A percentile compares a stretch with the other conserved stretches of the same genome.
Evolutionary conservation across 2,329 filamentous ascomycete species (phyloP).

Genomic region (Basipetospora chlamydospora): DNA sequence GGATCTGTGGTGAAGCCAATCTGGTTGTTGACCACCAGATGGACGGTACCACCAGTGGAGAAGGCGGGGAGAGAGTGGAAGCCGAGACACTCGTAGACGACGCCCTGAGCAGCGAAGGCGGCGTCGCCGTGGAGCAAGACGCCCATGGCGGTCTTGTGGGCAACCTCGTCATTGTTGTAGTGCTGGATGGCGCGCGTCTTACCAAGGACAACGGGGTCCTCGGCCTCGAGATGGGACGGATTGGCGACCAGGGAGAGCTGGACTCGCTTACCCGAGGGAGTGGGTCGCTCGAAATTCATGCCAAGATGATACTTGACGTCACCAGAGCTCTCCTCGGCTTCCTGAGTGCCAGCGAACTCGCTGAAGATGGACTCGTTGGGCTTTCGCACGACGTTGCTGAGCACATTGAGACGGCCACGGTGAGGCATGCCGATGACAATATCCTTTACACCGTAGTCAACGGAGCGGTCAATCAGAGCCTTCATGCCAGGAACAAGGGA

Average conservation of each 20-base stretch:
- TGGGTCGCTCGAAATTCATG: conserved; percentile 99
- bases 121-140: conserved; percentile 95
- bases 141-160: conserved; percentile 82
- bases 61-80: conserved; percentile 94
- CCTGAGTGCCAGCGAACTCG: conserved; percentile 81
- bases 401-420: conserved; percentile 91
- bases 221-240: conserved; percentile 93
- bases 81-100: conserved; percentile 96
- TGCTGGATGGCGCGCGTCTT: conserved; percentile 97
- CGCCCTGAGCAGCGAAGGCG: conserved; percentile 88
- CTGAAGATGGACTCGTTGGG: conserved; percentile 99
- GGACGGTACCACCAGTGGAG: conserved; percentile 92
- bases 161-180: conserved; percentile 93
- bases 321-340: conserved; percentile 85
- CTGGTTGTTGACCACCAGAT: conserved; percentile 98
- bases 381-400: conserved; percentile 97
- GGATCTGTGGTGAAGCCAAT: conserved; percentile 99
- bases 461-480: conserved; percentile 92
- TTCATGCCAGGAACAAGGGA: conserved; percentile 98
- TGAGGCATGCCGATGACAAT: conserved; percentile 99
- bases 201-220: conserved; percentile 93
- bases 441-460: conserved; percentile 97
- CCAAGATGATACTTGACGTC: conserved; percentile 99
- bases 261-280: conserved; percentile 96
- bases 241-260: conserved; percentile 97